A percentile compares a stretch with the other conserved stretches of the same genome.
Conservation (phyloP, 441 rosid species). For the Croton setiger region DNA sequence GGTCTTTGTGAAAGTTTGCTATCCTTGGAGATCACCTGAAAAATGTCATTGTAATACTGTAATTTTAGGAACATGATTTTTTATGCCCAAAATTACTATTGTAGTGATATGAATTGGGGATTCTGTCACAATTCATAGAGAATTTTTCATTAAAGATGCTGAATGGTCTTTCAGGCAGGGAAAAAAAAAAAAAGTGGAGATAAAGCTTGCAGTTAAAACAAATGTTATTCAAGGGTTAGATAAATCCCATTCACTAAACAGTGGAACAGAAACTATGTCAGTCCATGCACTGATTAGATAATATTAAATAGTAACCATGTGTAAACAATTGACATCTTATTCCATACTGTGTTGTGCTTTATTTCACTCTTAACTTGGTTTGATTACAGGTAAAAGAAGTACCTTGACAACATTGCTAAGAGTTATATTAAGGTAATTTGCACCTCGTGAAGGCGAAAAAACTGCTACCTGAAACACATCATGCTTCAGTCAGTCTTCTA, state of each 20-base stretch:
- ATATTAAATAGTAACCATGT: not conserved
- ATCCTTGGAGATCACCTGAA: conserved; percentile 68
- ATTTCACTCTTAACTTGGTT: not conserved
- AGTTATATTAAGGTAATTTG: conserved; percentile 69
- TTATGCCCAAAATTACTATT: no score
- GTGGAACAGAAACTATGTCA: not conserved
- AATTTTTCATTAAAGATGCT: no score
- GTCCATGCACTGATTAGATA: not conserved
- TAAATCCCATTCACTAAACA: not conserved
- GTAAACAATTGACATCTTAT: not conserved
- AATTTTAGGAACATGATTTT: no score
- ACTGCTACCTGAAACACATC: conserved; percentile 64
- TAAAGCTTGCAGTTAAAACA: not conserved
- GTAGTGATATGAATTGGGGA: no score
- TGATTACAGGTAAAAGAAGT: conserved; percentile 20
- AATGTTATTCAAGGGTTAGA: not conserved
- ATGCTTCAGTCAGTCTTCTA: conserved; percentile 22
- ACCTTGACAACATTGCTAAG: conserved; percentile 71
- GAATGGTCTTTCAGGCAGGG: not conserved
- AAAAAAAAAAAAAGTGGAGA: not conserved
- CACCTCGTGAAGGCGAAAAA: conserved; percentile 51
- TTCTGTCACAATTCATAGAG: no score
- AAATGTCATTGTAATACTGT: conserved; percentile 2
- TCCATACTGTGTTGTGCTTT: no score
- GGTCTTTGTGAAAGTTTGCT: no score